phyloP scores from a whole-genome alignment of 2,329 filamentous ascomycete species.

The Nemania abortiva region DNA sequence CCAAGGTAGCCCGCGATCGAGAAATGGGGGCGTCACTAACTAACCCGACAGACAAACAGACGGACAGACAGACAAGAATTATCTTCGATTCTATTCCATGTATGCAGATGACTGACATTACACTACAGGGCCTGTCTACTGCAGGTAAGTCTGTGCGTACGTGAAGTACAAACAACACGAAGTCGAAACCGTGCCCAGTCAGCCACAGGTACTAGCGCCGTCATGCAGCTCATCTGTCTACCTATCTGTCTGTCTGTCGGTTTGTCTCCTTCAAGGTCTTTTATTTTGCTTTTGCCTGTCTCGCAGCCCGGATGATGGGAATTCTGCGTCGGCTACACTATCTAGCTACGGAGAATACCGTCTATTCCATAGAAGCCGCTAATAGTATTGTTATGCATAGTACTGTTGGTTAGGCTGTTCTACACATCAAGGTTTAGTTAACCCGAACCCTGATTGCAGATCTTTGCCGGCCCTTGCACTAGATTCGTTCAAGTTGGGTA shows the following conservation, averaged over 20 bases:
- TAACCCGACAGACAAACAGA: too few relatives aligned
- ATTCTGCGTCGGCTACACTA: neutral
- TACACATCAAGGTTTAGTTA: neutral
- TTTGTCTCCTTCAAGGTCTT: too few relatives aligned
- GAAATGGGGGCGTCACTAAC: neutral
- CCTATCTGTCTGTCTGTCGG: too few relatives aligned
- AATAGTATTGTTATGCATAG: neutral
- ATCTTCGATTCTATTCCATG: neutral
- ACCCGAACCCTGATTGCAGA: neutral
- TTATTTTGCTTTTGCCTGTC: constrained; percentile 15
- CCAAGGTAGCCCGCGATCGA: constrained; percentile 18
- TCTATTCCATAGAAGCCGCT: too few relatives aligned
- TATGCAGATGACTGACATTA: neutral
- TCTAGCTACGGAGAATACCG: too few relatives aligned
- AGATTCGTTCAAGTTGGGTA: too few relatives aligned
- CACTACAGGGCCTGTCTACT: neutral
- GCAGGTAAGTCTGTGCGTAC: neutral
- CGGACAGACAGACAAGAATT: neutral
- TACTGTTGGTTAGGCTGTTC: neutral
- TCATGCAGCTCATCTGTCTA: neutral
- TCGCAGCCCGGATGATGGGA: neutral
- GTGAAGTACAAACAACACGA: neutral
- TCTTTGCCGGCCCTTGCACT: neutral
- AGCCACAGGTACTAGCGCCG: too few relatives aligned
- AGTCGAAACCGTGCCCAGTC: too few relatives aligned